phyloP scores from a whole-genome alignment of 192 early-diverging fungal genomes.

The Chytriomyces confervae region DNA sequence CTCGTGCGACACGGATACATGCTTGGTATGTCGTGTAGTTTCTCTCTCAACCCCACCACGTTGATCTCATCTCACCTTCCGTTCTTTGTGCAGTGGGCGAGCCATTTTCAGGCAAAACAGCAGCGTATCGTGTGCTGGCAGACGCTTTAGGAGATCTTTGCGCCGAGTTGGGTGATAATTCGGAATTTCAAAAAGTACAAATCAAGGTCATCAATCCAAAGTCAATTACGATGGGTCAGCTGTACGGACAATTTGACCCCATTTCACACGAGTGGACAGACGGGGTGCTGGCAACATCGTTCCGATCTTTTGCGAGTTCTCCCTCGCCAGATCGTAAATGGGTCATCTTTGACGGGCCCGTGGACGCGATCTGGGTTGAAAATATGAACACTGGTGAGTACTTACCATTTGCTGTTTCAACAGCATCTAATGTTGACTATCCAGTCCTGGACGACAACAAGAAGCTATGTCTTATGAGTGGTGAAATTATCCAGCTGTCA shows the following conservation, averaged over 20 bases:
- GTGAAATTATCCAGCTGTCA: conserved; percentile 69
- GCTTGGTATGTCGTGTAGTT: conserved; percentile 39
- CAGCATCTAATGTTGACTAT: not conserved
- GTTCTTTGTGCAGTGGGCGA: conserved; percentile 52
- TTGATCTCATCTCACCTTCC: not conserved
- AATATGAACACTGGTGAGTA: conserved; percentile 65
- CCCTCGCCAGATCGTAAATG: conserved; percentile 64
- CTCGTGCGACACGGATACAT: conserved; percentile 69
- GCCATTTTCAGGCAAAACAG: conserved; percentile 65
- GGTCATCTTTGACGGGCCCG: conserved; percentile 71
- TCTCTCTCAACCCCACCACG: not conserved
- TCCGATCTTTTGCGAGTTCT: conserved; percentile 58
- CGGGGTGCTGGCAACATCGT: conserved; percentile 62
- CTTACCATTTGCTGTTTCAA: not conserved
- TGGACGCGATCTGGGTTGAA: conserved; percentile 68
- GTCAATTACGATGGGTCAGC: conserved; percentile 65
- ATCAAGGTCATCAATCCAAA: conserved; percentile 67
- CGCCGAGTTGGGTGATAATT: conserved; percentile 42
- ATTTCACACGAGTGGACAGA: conserved; percentile 70
- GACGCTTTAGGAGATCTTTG: conserved; percentile 58
- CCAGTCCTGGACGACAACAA: conserved; percentile 68
- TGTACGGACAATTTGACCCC: conserved; percentile 69
- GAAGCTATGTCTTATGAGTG: conserved; percentile 68
- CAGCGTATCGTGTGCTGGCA: conserved; percentile 64
- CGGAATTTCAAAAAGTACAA: conserved; percentile 59